Evolutionary conservation across 2,329 filamentous ascomycete genomes (phyloP).

Genomic region (Chaetomiaceae sp.): DNA sequence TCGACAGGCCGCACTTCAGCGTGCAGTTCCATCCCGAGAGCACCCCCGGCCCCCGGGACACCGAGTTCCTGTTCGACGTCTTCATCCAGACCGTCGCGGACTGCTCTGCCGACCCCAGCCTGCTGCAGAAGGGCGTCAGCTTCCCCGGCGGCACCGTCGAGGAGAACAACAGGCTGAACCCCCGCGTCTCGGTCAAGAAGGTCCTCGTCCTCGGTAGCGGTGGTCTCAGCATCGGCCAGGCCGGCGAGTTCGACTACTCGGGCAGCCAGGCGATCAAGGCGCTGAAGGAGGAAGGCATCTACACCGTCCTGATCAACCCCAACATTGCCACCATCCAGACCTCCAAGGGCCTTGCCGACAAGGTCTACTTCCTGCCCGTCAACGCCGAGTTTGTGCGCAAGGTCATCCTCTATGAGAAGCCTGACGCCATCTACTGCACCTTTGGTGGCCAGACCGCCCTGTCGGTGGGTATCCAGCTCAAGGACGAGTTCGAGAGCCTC

Average conservation of each 20-base stretch:
- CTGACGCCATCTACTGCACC: slow-evolving; percentile 95
- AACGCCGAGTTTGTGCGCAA: slow-evolving; percentile 97
- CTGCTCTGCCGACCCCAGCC: slow-evolving; percentile 60
- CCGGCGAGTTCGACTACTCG: slow-evolving; percentile 98
- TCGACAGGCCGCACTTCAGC: slow-evolving; percentile 85
- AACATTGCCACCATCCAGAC: slow-evolving; percentile 99
- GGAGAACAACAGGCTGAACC: slow-evolving; percentile 72
- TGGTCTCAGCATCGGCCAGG: slow-evolving; percentile 94
- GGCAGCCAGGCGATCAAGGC: slow-evolving; percentile 98
- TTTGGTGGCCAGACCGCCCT: slow-evolving; percentile 97
- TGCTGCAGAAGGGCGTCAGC: slow-evolving; percentile 67
- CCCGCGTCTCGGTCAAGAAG: slow-evolving; percentile 84
- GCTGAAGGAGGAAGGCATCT: slow-evolving; percentile 94
- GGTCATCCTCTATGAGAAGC: slow-evolving; percentile 89
- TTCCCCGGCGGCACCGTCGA: slow-evolving; percentile 82
- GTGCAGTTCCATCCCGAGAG: slow-evolving; percentile 99
- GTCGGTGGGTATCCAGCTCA: slow-evolving; percentile 94
- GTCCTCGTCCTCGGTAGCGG: slow-evolving; percentile 90
- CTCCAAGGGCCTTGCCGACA: slow-evolving; percentile 94
- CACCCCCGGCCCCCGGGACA: slow-evolving; percentile 90
- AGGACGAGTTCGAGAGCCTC: slow-evolving; percentile 89
- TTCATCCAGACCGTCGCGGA: slow-evolving; percentile 82
- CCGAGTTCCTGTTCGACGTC: slow-evolving; percentile 94
- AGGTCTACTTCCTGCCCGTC: slow-evolving; percentile 97
- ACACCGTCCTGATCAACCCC: slow-evolving; percentile 96